Base-by-base conservation (phyloP, 129 eudicot species). In the Flaveria trinervia region DNA sequence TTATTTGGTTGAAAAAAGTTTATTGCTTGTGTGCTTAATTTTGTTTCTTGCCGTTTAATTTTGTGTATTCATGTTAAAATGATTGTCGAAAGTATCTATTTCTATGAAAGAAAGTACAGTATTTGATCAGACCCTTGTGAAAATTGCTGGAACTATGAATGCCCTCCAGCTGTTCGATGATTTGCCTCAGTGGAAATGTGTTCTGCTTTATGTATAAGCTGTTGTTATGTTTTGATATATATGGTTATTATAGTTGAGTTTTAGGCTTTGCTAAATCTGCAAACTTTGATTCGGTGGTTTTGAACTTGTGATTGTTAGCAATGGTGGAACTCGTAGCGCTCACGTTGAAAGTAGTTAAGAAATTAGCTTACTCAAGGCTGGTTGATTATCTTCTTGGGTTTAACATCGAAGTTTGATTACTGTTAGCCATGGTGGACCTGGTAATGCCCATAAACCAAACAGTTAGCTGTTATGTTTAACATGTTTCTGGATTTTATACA, bases 101-200 rank as follows among this genome's bases (percentile, higher is more conserved):
- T 55, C 6, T 8, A 0, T 10, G 9, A 2, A 55, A 55, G 13
- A 7, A 54, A 54, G 23, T n/a, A 8, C 17, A n/a, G 25, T 54
- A n/a, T 54, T 54, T 2, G 54, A 49, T 17, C 60, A 45, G 14
- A 45, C 36, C 36, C 36, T 17, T 5, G 25, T n/a, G 11, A 54
- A 54, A 54, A 6, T 17, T n/a, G 7, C 3, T 4, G 23, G 60
- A 22, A 8, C 3, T 4, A 4, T n/a, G 44, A 20, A 64, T 64
- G 69, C 69, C 69, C 69, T 13, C 46, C 69, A 30, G 23, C 22
- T 64, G 69, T 33, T 64, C 46, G 69, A 64, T 64, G 45, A 64
- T 14, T 30, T 64, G 69, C 7, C 23, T 15, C 22, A 30, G 69
- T 64, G 22, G 44, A 28, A 14, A 15, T 64, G 46, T 28, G 68